Percentiles rank a stretch among this genome's conserved stretches.
phyloP scores from a whole-genome alignment of 2,329 filamentous ascomycete species.

The Phialophora chinensis region DNA sequence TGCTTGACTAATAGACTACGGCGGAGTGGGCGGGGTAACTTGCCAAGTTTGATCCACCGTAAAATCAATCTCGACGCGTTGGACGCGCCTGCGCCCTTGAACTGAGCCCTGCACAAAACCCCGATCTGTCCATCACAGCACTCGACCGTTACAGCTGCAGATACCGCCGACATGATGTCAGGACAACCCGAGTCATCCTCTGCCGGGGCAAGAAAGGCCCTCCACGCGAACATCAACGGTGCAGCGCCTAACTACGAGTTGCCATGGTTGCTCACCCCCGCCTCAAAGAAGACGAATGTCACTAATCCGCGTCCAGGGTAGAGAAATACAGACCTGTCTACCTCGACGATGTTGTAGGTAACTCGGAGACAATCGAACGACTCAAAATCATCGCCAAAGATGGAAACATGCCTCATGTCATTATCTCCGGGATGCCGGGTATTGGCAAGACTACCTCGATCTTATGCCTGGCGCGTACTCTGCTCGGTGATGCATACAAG shows the following conservation, averaged over 20 bases:
- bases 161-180: slow-evolving; percentile 25
- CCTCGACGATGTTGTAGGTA: slow-evolving; percentile 95
- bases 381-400: slow-evolving; percentile 98
- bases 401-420: slow-evolving; percentile 98
- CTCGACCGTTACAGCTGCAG: background rate
- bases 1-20: background rate
- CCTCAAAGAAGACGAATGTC: slow-evolving; percentile 4
- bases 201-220: slow-evolving; percentile 50
- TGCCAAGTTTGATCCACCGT: slow-evolving; percentile 2
- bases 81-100: slow-evolving; percentile 17
- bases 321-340: slow-evolving; percentile 97
- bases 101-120: background rate
- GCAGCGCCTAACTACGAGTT: slow-evolving; percentile 55
- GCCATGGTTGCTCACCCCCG: slow-evolving; percentile 49
- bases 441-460: slow-evolving; percentile 98
- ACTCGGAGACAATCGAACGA: slow-evolving; percentile 95
- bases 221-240: slow-evolving; percentile 49
- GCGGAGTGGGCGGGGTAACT: background rate
- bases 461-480: slow-evolving; percentile 86
- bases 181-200: slow-evolving; percentile 55
- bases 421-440: slow-evolving; percentile 99
- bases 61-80: slow-evolving; percentile 1
- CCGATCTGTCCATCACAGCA: background rate
- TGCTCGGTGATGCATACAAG: slow-evolving; percentile 93
- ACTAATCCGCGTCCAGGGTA: slow-evolving; percentile 67